Percentiles rank a stretch among this genome's conserved stretches.
Conservation (phyloP, 164 flowering plant species). For the Liriodendron chinense region DNA sequence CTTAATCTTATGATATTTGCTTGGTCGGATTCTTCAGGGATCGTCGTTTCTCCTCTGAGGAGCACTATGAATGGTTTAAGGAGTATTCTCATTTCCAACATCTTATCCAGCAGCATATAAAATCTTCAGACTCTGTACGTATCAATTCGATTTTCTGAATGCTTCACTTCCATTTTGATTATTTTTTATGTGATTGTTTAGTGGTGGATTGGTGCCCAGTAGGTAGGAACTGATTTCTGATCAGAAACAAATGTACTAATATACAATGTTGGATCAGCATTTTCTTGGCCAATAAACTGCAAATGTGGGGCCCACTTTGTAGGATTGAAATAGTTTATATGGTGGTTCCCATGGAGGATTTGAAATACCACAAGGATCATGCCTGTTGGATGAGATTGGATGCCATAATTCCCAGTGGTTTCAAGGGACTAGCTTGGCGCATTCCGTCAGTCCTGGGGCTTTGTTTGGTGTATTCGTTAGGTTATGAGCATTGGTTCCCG, state of each 20-base stretch:
- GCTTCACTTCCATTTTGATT: not conserved
- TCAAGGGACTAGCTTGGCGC: no score
- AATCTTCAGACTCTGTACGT: conserved; percentile 16
- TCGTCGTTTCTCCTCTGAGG: conserved; percentile 67
- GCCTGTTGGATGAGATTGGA: no score
- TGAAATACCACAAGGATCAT: no score
- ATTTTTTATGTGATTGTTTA: not conserved
- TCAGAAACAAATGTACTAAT: no score
- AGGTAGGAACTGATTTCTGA: not conserved
- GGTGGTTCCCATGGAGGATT: no score
- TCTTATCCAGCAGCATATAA: conserved; percentile 44
- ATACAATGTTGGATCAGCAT: not conserved
- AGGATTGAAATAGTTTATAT: no score
- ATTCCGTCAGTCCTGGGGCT: no score
- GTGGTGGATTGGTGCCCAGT: not conserved
- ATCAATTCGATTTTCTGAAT: not conserved
- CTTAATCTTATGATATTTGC: not conserved
- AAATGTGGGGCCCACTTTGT: no score
- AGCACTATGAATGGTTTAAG: conserved; percentile 92
- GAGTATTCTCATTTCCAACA: conserved; percentile 88
- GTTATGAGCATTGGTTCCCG: no score
- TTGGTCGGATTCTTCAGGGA: conserved; percentile 44
- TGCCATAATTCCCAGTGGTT: no score
- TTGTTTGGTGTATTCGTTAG: no score
- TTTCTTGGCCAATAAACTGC: not conserved